phyloP scores from a whole-genome alignment of 148 eudicot species.

The Rheum nobile region DNA sequence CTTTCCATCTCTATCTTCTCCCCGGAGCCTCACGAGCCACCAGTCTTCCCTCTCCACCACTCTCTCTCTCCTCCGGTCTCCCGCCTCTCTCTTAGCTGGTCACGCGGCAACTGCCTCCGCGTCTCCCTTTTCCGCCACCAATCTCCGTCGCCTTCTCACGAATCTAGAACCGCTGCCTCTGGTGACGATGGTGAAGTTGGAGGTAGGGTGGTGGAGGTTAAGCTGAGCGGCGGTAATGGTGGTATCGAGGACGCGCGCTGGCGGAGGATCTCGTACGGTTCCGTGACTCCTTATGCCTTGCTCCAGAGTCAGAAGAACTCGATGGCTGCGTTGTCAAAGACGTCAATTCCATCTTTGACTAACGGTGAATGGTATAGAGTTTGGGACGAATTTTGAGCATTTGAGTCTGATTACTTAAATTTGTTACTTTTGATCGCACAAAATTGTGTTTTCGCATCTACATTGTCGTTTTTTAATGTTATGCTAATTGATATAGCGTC shows the following conservation, averaged over 20 bases:
- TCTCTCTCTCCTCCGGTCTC: too few relatives aligned
- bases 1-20: too few relatives aligned
- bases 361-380: conserved; percentile 40
- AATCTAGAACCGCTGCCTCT: too few relatives aligned
- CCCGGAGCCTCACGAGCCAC: too few relatives aligned
- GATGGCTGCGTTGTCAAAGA: conserved; percentile 16
- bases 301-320: conserved; percentile 71
- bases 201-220: conserved; percentile 67
- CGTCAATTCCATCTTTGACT: conserved; percentile 21
- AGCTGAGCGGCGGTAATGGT: conserved; percentile 26
- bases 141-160: too few relatives aligned
- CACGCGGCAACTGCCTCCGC: too few relatives aligned
- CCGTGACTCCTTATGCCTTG: conserved; percentile 71
- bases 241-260: conserved; percentile 40
- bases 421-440: neutral
- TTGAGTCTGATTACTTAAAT: neutral
- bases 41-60: too few relatives aligned
- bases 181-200: conserved; percentile 22
- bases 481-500: neutral
- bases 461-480: neutral
- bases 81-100: too few relatives aligned
- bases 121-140: too few relatives aligned
- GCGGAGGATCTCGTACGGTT: conserved; percentile 82
- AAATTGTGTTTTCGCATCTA: neutral
- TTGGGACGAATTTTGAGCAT: neutral